A percentile compares a stretch with the other conserved stretches of the same genome.
Evolutionary conservation across 192 early-diverging fungal species (phyloP).

Genomic region (Coemansia reversa): DNA sequence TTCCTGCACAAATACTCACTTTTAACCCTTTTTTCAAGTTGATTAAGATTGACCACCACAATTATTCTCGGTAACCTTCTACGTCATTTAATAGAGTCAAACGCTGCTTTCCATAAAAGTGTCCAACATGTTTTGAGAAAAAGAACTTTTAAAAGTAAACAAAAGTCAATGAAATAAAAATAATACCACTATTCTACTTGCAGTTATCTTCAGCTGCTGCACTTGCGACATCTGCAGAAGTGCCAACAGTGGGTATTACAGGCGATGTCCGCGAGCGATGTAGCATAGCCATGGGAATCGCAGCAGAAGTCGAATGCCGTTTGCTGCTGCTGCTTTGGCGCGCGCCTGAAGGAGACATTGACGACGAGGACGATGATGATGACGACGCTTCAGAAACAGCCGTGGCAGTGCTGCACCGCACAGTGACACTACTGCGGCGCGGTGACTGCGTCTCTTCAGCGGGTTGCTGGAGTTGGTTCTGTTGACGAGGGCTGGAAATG

Average conservation of each 20-base stretch:
- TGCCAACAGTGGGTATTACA: not conserved
- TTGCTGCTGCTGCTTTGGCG: slow-evolving; percentile 6
- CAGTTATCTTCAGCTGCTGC: too few relatives aligned
- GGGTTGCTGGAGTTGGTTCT: slow-evolving; percentile 13
- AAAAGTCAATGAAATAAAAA: too few relatives aligned
- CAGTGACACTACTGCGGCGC: slow-evolving; percentile 18
- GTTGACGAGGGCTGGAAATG: slow-evolving; percentile 35
- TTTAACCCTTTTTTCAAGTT: too few relatives aligned
- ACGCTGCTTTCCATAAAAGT: too few relatives aligned
- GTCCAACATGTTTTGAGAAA: too few relatives aligned
- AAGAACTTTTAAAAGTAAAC: not conserved
- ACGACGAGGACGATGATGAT: slow-evolving; percentile 1
- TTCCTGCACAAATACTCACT: too few relatives aligned
- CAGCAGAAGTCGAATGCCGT: slow-evolving; percentile 13
- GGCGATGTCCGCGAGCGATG: slow-evolving; percentile 48
- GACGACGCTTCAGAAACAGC: too few relatives aligned
- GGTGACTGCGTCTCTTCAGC: not conserved
- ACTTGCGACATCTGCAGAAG: too few relatives aligned
- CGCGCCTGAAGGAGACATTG: slow-evolving; percentile 4
- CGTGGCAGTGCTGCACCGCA: slow-evolving; percentile 7
- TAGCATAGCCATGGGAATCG: slow-evolving; percentile 41
- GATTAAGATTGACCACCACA: too few relatives aligned
- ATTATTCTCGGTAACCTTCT: too few relatives aligned
- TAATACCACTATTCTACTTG: too few relatives aligned
- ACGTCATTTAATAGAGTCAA: too few relatives aligned